phyloP scores from a whole-genome alignment of 805 yeast species.

The Saccharomycopsis babjevae region DNA sequence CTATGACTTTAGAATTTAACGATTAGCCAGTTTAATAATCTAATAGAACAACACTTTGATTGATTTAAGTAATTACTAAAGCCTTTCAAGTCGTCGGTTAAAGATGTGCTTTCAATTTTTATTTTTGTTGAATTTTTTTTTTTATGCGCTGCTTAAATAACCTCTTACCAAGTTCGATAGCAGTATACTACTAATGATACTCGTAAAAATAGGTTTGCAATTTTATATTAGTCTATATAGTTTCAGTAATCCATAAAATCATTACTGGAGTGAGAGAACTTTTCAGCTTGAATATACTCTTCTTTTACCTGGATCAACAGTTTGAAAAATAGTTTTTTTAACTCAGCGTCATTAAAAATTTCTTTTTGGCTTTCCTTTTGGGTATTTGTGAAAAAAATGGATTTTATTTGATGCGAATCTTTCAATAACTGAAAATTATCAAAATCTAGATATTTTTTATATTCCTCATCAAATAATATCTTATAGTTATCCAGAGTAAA shows the following conservation, averaged over 20 bases:
- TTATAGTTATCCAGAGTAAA: slow-evolving; percentile 4
- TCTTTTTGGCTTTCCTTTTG: neutral
- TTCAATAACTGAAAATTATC: slow-evolving; percentile 1
- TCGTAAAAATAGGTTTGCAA: neutral
- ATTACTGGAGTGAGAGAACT: neutral
- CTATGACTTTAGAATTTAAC: no score
- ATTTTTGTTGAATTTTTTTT: no score
- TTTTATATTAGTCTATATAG: neutral
- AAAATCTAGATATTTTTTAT: slow-evolving; percentile 5
- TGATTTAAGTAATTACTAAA: no score
- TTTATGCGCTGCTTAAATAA: no score
- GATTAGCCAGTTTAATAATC: no score
- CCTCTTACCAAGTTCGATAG: no score
- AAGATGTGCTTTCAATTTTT: no score
- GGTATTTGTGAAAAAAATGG: neutral
- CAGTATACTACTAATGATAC: neutral
- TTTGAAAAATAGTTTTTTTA: neutral
- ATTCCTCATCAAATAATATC: slow-evolving; percentile 2
- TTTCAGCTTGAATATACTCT: slow-evolving; percentile 4
- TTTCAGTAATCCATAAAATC: slow-evolving; percentile 7
- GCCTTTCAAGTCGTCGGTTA: no score
- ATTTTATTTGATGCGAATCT: neutral
- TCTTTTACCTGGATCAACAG: slow-evolving; percentile 11
- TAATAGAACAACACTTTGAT: no score
- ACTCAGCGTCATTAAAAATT: neutral